Percentiles rank a stretch among this genome's conserved stretches.
Conservation (phyloP, 495 filamentous ascomycete species). For the Podospora australis region DNA sequence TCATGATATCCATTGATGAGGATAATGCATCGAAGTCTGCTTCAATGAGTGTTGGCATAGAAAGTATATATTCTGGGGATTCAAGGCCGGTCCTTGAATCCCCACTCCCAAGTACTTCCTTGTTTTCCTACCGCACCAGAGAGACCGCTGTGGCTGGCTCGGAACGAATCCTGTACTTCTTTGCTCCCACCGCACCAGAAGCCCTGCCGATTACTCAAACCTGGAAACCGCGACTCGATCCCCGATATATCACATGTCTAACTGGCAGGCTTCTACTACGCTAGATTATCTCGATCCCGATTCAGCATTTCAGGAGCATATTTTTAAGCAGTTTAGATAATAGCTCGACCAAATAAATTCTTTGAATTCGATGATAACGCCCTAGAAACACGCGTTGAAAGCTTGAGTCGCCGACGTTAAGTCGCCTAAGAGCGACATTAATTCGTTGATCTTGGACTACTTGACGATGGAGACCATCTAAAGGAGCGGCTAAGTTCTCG, state of each 20-base stretch:
- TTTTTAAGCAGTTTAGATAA: conserved; percentile 18
- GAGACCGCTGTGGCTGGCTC: no score
- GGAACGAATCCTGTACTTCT: no score
- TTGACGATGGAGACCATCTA: conserved; percentile 89
- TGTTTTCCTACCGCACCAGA: no score
- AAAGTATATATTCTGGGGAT: no score
- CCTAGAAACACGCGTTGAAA: conserved; percentile 66
- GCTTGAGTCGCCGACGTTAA: conserved; percentile 78
- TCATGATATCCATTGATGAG: no score
- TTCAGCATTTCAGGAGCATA: conserved; percentile 16
- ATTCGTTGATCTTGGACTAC: conserved; percentile 94
- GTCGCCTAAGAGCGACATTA: conserved; percentile 90
- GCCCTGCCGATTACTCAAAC: no score
- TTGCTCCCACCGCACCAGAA: no score
- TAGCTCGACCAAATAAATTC: no score
- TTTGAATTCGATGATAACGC: conserved; percentile 59
- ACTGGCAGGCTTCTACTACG: conserved; percentile 13
- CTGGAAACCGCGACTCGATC: not conserved
- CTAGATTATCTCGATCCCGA: conserved; percentile 13
- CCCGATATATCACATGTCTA: conserved; percentile 22
- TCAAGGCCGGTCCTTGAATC: no score
- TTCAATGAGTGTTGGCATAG: no score
- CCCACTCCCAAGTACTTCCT: no score
- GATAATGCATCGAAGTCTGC: no score
- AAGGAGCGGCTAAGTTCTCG: conserved; percentile 87